Evolutionary conservation across 2,329 filamentous ascomycete genomes (phyloP).

Genomic region (Calonectria crousiana): DNA sequence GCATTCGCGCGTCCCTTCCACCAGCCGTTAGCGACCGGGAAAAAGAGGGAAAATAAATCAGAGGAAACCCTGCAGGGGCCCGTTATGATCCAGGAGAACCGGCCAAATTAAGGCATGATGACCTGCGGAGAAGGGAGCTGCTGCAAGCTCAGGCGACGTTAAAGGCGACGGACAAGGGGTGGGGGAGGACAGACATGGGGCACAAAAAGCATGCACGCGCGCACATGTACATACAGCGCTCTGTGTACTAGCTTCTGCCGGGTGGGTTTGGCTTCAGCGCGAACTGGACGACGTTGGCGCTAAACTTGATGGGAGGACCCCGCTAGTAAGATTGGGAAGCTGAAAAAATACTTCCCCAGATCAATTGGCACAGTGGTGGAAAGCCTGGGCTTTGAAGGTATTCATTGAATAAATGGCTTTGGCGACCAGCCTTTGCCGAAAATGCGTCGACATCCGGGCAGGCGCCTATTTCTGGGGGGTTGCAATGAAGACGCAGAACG

Average conservation of each 20-base stretch:
- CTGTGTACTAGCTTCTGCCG: neutral
- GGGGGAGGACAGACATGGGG: constrained; percentile 6
- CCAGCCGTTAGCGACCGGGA: neutral
- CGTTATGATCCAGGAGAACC: neutral
- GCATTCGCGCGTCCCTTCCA: neutral
- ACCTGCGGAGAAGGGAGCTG: constrained; percentile 11
- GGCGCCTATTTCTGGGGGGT: constrained; percentile 4
- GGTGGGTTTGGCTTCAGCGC: neutral
- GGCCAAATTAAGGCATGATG: constrained; percentile 1
- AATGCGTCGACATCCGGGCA: neutral
- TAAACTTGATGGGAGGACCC: constrained; percentile 1
- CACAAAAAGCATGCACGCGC: neutral
- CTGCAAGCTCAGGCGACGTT: constrained; percentile 20
- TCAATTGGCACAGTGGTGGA: neutral
- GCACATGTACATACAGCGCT: neutral
- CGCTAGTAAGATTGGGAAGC: neutral
- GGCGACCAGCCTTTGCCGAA: neutral
- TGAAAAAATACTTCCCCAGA: neutral
- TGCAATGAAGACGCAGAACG: constrained; percentile 1
- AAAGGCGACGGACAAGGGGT: constrained; percentile 3
- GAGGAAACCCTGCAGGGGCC: neutral
- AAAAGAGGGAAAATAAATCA: neutral
- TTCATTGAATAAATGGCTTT: neutral
- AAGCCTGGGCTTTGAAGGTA: neutral
- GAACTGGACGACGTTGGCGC: constrained; percentile 15